phyloP scores from a whole-genome alignment of 2,329 filamentous ascomycete species.

The Trichoderma arundinaceum region DNA sequence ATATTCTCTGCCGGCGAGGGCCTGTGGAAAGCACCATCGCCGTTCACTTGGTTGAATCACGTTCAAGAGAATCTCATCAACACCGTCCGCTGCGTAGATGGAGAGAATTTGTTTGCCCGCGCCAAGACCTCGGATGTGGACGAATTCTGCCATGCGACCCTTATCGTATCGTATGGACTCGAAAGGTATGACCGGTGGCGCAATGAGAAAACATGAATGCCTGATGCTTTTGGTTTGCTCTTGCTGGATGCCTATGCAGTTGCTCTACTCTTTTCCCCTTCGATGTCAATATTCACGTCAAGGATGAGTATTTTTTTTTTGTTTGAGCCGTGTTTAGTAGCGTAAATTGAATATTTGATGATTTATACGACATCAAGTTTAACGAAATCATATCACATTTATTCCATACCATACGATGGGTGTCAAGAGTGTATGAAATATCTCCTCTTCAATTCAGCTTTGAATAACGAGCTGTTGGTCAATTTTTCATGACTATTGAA shows the following conservation, averaged over 20 bases:
- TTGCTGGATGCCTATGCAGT: not conserved
- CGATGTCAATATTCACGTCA: too few relatives aligned
- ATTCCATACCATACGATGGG: too few relatives aligned
- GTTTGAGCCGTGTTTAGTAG: too few relatives aligned
- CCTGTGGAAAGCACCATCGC: conserved; percentile 8
- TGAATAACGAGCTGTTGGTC: too few relatives aligned
- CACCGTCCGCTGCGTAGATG: conserved; percentile 10
- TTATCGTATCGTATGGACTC: conserved; percentile 18
- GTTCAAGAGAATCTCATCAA: conserved; percentile 1
- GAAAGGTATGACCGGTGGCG: conserved; percentile 22
- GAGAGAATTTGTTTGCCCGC: conserved; percentile 4
- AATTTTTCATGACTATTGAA: too few relatives aligned
- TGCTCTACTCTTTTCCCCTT: too few relatives aligned
- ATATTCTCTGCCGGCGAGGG: conserved; percentile 1
- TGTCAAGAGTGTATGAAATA: too few relatives aligned
- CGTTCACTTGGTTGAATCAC: conserved; percentile 4
- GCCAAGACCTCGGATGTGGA: conserved; percentile 20
- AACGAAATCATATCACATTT: too few relatives aligned
- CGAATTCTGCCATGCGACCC: conserved; percentile 20
- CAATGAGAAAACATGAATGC: conserved; percentile 4
- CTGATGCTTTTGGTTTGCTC: not conserved
- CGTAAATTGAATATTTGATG: too few relatives aligned
- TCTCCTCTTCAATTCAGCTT: too few relatives aligned
- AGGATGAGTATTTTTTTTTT: too few relatives aligned
- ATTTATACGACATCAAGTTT: too few relatives aligned